Conservation (phyloP, 2,329 filamentous ascomycete genomes). For the Thielaviopsis musarum region DNA sequence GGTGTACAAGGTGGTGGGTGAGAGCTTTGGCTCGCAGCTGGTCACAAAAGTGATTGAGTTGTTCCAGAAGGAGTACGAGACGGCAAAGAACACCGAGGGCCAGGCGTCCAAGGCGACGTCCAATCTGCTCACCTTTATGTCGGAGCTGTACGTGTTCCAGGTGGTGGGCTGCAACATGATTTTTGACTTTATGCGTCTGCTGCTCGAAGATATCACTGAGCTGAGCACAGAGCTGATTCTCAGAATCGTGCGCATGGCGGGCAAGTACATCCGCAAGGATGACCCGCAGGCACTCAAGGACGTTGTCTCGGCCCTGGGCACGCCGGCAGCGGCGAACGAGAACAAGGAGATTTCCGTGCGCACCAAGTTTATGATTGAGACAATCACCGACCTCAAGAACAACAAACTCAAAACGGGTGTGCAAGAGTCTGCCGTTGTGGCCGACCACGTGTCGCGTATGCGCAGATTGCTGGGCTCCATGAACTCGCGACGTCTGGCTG, state of each 20-base stretch:
- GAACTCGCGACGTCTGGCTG: conserved; percentile 47
- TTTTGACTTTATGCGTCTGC: conserved; percentile 76
- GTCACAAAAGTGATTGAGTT: conserved; percentile 61
- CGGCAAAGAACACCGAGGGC: conserved; percentile 19
- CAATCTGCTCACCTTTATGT: conserved; percentile 68
- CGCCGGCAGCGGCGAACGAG: conserved; percentile 47
- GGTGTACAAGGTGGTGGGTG: conserved; percentile 71
- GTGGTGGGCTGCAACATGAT: conserved; percentile 67
- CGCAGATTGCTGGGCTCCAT: conserved; percentile 73
- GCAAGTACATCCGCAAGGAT: conserved; percentile 70
- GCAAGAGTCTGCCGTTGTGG: conserved; percentile 52
- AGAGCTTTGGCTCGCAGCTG: conserved; percentile 77
- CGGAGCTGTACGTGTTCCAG: conserved; percentile 84
- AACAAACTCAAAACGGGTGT: conserved; percentile 69
- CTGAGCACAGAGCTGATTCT: conserved; percentile 77
- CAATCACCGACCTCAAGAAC: conserved; percentile 86
- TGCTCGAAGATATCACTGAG: conserved; percentile 61
- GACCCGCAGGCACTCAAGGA: conserved; percentile 80
- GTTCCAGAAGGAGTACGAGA: conserved; percentile 49
- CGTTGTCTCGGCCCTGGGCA: conserved; percentile 62
- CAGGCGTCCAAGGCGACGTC: conserved; percentile 24
- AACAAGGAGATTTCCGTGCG: conserved; percentile 63
- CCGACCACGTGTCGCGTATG: conserved; percentile 75
- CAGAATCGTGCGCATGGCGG: conserved; percentile 66
- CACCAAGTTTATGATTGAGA: conserved; percentile 95